Evolutionary conservation across 805 yeast species (phyloP).

Genomic region (Candida krabiensis): DNA sequence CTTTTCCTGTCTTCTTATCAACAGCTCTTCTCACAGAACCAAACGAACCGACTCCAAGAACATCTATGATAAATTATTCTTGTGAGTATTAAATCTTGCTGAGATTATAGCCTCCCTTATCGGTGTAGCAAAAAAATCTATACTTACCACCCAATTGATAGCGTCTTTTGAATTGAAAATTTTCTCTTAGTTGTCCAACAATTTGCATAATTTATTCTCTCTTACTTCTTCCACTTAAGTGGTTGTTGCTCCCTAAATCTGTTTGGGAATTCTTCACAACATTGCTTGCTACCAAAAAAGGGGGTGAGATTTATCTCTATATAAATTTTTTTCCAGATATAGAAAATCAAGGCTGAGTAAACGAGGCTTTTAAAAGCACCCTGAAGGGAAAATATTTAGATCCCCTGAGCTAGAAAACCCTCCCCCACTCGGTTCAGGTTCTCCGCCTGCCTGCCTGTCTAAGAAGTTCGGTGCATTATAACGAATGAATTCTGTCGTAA

Average conservation of each 20-base stretch:
- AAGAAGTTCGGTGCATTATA: too few relatives aligned
- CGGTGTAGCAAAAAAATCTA: neutral
- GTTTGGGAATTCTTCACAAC: neutral
- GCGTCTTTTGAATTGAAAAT: constrained; percentile 41
- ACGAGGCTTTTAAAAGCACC: too few relatives aligned
- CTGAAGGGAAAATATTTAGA: too few relatives aligned
- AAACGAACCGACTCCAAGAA: constrained; percentile 88
- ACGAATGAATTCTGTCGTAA: too few relatives aligned
- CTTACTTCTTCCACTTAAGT: too few relatives aligned
- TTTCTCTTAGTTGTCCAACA: constrained; percentile 6
- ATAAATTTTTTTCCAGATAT: too few relatives aligned
- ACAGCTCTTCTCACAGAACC: constrained; percentile 81
- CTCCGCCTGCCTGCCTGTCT: too few relatives aligned
- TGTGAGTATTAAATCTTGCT: neutral
- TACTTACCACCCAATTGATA: constrained; percentile 59
- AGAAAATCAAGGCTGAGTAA: too few relatives aligned
- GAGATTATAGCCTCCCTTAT: neutral
- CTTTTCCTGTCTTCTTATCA: constrained; percentile 44
- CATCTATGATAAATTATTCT: constrained; percentile 39
- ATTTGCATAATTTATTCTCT: constrained; percentile 8
- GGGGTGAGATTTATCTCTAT: too few relatives aligned
- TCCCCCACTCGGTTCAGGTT: too few relatives aligned
- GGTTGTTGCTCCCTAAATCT: neutral
- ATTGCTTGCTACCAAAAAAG: too few relatives aligned
- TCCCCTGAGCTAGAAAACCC: too few relatives aligned